Evolutionary conservation across 1,284 basidiomycete species (phyloP).

Genomic region (Apiotrichum laibachii): DNA sequence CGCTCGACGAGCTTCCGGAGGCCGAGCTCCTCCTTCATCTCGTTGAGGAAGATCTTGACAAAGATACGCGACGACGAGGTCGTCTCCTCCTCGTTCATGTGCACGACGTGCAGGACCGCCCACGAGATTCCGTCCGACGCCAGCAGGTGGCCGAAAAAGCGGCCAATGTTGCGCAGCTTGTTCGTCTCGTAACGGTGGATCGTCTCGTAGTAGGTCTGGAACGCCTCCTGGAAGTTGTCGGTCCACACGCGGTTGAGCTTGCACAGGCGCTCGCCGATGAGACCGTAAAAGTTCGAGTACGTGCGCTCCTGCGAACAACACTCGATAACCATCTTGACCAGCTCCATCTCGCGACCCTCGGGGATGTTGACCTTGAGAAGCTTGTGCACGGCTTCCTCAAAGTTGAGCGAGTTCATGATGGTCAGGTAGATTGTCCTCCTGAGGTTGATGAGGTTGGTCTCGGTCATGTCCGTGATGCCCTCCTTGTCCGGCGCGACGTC

Average conservation of each 20-base stretch:
- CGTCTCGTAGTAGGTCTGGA: conserved; percentile 87
- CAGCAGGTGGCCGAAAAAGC: conserved; percentile 90
- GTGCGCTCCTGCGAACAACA: conserved; percentile 99
- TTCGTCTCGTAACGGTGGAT: conserved; percentile 99
- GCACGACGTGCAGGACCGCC: conserved; percentile 77
- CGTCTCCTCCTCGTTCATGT: conserved; percentile 96
- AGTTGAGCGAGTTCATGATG: conserved; percentile 97
- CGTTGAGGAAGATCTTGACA: conserved; percentile 91
- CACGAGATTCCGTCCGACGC: conserved; percentile 85
- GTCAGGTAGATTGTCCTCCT: conserved; percentile 93
- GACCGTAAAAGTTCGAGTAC: conserved; percentile 92
- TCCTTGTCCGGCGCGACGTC: conserved; percentile 68
- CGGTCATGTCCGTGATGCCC: conserved; percentile 91
- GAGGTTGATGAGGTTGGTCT: conserved; percentile 92
- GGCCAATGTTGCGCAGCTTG: conserved; percentile 91
- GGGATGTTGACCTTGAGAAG: conserved; percentile 86
- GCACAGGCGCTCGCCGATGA: conserved; percentile 92
- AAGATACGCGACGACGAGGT: conserved; percentile 96
- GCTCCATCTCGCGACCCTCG: conserved; percentile 92
- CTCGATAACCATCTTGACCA: conserved; percentile 98
- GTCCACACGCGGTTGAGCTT: conserved; percentile 94
- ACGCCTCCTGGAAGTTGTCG: conserved; percentile 82
- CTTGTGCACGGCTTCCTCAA: conserved; percentile 98
- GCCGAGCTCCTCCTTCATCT: conserved; percentile 91
- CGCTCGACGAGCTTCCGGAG: conserved; percentile 76